These are phyloP conservation scores for Globisporangium echinulatum DNA, from an alignment of 352 stramenopile species.

Conservation along the genomic window DNA sequence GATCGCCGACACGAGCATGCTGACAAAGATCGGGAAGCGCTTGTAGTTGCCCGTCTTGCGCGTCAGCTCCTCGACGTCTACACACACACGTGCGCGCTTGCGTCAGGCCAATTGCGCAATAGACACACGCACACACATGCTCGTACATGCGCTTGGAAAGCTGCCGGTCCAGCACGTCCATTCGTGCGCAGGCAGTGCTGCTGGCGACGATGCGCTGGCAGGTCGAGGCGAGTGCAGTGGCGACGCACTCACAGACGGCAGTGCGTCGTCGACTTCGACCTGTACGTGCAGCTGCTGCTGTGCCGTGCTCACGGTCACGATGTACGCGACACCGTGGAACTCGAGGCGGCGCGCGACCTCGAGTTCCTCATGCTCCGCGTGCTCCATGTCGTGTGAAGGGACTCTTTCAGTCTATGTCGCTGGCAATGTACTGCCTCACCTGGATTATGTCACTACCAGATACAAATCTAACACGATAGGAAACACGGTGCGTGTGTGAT, in stretches of 20 bases:
- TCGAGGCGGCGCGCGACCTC: constrained; percentile 55
- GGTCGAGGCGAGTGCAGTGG: neutral
- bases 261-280: constrained; percentile 51
- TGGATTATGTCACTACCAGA: too few relatives aligned
- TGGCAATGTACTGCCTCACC: too few relatives aligned
- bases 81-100: neutral
- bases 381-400: neutral
- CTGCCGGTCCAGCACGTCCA: constrained; percentile 50
- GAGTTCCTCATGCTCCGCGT: constrained; percentile 22
- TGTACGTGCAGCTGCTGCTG: constrained; percentile 60
- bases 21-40: constrained; percentile 87
- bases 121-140: neutral
- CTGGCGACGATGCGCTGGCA: neutral
- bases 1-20: constrained; percentile 88
- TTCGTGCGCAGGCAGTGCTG: neutral
- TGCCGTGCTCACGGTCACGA: constrained; percentile 59
- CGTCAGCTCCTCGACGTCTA: constrained; percentile 89
- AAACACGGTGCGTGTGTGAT: too few relatives aligned
- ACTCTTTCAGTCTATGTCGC: neutral
- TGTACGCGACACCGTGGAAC: constrained; percentile 70
- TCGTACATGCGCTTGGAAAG: constrained; percentile 43
- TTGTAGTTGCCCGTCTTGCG: constrained; percentile 93
- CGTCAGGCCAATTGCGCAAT: neutral
- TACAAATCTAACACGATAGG: too few relatives aligned
- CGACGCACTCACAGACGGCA: neutral